Conservation (phyloP, 768 basidiomycete genomes). For the Leucosporidium scottii region DNA sequence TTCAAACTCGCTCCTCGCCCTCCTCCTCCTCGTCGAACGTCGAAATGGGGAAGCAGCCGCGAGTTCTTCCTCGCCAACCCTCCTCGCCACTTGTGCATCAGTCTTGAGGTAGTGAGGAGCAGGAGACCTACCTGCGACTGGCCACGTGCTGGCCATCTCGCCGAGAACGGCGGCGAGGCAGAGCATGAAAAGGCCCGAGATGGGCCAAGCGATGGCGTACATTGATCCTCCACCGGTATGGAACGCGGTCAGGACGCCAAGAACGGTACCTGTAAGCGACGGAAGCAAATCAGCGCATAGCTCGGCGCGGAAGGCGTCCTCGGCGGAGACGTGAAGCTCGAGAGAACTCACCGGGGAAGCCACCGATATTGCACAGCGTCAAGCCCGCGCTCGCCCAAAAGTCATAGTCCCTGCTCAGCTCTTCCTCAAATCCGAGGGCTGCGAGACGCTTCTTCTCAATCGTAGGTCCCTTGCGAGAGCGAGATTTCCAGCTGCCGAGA, state of each 20-base stretch:
- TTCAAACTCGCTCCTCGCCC: too few species aligned
- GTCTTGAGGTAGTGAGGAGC: too few species aligned
- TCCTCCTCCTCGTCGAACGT: too few species aligned
- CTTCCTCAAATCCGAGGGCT: conserved; percentile 31
- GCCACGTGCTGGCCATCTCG: conserved; percentile 36
- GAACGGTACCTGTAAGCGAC: conserved; percentile 20
- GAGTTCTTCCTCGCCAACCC: too few species aligned
- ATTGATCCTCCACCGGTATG: conserved; percentile 32
- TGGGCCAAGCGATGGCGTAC: conserved; percentile 37
- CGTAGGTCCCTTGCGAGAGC: neutral
- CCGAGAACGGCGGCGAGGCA: conserved; percentile 33
- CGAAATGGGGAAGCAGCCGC: too few species aligned
- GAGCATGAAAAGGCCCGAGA: conserved; percentile 36
- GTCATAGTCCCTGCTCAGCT: conserved; percentile 28
- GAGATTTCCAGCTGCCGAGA: conserved; percentile 20
- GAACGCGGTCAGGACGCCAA: conserved; percentile 35
- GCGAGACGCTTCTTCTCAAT: conserved; percentile 24
- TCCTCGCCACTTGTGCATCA: too few species aligned
- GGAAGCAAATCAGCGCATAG: neutral
- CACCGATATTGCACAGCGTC: conserved; percentile 29
- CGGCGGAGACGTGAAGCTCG: neutral
- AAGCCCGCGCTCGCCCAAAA: conserved; percentile 28
- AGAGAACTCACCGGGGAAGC: conserved; percentile 19
- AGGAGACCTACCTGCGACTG: conserved; percentile 33
- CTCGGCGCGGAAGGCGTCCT: neutral